Percentiles rank a stretch among this genome's conserved stretches.
Evolutionary conservation across 1,284 basidiomycete species (phyloP).

Genomic region (Ceratorhiza oryzae-sativae): DNA sequence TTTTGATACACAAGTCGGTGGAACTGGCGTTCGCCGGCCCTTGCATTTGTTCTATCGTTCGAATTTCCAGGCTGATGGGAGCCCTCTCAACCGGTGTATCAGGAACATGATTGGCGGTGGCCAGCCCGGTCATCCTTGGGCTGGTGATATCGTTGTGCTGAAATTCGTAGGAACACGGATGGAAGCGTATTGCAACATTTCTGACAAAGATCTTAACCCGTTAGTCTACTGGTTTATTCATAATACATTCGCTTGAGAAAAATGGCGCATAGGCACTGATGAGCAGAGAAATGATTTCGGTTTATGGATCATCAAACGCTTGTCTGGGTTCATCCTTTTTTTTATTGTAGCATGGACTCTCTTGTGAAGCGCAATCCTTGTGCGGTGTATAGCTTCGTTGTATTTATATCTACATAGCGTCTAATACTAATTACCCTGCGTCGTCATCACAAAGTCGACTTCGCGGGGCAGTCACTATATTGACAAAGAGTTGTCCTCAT

Average conservation of each 20-base stretch:
- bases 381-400: background rate
- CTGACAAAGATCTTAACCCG: background rate
- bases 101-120: background rate
- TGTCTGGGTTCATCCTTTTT: background rate
- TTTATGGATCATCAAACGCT: too few relatives aligned
- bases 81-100: constrained; percentile 3
- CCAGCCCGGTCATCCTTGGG: constrained; percentile 12
- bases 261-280: too few relatives aligned
- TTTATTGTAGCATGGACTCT: background rate
- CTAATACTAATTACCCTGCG: background rate
- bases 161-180: constrained; percentile 75
- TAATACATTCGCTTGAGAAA: background rate
- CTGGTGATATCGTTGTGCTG: constrained; percentile 59
- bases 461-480: constrained; percentile 29
- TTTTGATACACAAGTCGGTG: constrained; percentile 26
- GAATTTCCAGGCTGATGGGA: constrained; percentile 39
- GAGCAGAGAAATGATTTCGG: too few relatives aligned
- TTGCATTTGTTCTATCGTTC: constrained; percentile 43
- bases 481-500: constrained; percentile 35
- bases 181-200: constrained; percentile 5
- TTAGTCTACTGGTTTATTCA: constrained; percentile 8
- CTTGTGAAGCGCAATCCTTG: background rate
- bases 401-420: background rate
- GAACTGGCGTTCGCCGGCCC: constrained; percentile 40
- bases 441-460: background rate